These are phyloP conservation scores for Saccharomycopsis oosterbeekiorum DNA, from an alignment of 805 yeast species.

Conservation along the genomic window DNA sequence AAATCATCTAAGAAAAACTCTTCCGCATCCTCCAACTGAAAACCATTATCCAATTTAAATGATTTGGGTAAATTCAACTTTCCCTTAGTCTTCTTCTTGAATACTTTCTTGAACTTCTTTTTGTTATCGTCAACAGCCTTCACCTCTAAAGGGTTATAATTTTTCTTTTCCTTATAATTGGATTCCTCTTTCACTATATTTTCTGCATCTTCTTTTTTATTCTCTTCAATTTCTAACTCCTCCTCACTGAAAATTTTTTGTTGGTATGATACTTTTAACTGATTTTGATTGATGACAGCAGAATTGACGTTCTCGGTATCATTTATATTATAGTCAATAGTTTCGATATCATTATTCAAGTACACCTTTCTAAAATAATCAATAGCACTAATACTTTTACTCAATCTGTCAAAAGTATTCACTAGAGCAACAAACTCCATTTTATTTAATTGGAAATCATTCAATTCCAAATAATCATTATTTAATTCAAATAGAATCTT, in stretches of 20 bases:
- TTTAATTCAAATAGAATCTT: constrained; percentile 78
- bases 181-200: neutral
- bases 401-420: constrained; percentile 86
- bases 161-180: neutral
- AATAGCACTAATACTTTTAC: constrained; percentile 72
- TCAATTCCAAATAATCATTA: constrained; percentile 35
- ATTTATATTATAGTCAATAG: neutral
- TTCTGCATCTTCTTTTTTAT: neutral
- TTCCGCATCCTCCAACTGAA: neutral
- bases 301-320: neutral
- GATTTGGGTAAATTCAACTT: constrained; percentile 3
- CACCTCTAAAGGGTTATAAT: constrained; percentile 3
- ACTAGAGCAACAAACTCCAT: constrained; percentile 84
- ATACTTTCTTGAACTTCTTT: constrained; percentile 6
- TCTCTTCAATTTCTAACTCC: neutral
- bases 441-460: constrained; percentile 49
- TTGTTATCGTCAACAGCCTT: constrained; percentile 13
- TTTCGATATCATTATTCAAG: neutral
- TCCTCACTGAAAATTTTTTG: constrained; percentile 16
- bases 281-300: constrained; percentile 6
- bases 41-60: neutral
- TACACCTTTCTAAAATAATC: constrained; percentile 38
- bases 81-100: constrained; percentile 7
- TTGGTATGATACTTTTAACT: constrained; percentile 12
- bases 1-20: constrained; percentile 1